Evolutionary conservation across 495 filamentous ascomycete species (phyloP).

Genomic region (Tuber magnatum): DNA sequence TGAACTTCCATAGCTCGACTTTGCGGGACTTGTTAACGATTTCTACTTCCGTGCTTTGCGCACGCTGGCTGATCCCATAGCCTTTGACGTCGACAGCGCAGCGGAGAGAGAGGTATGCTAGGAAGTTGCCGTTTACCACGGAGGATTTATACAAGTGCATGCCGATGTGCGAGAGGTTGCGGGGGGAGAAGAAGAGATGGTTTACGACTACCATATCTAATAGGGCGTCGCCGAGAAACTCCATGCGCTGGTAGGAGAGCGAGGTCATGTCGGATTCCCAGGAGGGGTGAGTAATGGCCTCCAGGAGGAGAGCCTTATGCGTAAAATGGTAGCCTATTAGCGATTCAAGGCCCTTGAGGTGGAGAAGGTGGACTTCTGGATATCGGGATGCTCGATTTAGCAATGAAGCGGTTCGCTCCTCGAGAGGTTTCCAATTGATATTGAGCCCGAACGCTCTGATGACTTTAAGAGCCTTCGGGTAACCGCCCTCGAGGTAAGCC

Average conservation of each 20-base stretch:
- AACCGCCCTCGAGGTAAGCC: constrained; percentile 63
- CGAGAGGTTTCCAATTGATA: constrained; percentile 50
- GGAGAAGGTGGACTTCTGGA: constrained; percentile 22
- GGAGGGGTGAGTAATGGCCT: constrained; percentile 81
- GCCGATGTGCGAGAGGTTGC: constrained; percentile 52
- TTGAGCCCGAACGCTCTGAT: constrained; percentile 68
- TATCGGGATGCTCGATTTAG: constrained; percentile 39
- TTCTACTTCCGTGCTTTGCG: constrained; percentile 7
- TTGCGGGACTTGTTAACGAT: constrained; percentile 29
- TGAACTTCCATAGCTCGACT: constrained; percentile 59
- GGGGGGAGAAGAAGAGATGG: constrained; percentile 46
- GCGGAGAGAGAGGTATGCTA: constrained; percentile 73
- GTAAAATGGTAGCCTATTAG: constrained; percentile 65
- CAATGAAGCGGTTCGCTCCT: constrained; percentile 38
- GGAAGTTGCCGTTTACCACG: constrained; percentile 73
- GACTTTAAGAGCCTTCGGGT: constrained; percentile 55
- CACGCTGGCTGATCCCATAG: constrained; percentile 18
- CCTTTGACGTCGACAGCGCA: constrained; percentile 21
- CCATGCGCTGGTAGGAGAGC: constrained; percentile 74
- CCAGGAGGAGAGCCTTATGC: constrained; percentile 63
- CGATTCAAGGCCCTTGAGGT: constrained; percentile 48
- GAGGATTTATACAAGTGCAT: constrained; percentile 73
- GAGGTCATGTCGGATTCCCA: constrained; percentile 49
- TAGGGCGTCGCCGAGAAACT: constrained; percentile 83
- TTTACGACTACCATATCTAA: constrained; percentile 70